Conservation (phyloP, 495 filamentous ascomycete species). For the Schizothecium vesticola region DNA sequence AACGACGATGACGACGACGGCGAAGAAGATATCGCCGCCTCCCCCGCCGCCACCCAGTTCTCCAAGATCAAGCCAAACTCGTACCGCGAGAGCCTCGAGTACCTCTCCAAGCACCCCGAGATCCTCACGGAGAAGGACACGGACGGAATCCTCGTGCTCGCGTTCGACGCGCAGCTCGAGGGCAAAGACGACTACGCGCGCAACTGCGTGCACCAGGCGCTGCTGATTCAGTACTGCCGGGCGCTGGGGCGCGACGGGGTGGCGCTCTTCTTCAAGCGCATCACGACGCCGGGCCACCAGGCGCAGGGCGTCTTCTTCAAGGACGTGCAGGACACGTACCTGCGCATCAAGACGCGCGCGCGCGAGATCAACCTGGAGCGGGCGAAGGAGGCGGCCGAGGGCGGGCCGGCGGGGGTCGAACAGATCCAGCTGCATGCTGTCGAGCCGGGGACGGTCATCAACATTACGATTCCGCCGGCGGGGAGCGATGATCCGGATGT, state of each 20-base stretch:
- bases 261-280: constrained; percentile 89
- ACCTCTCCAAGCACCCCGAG: constrained; percentile 66
- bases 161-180: constrained; percentile 78
- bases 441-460: constrained; percentile 87
- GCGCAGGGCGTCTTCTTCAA: constrained; percentile 88
- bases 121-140: constrained; percentile 84
- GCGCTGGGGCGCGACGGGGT: constrained; percentile 85
- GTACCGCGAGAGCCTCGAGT: constrained; percentile 66
- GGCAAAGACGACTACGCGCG: constrained; percentile 69
- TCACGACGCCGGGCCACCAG: constrained; percentile 87
- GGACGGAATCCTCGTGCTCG: constrained; percentile 83
- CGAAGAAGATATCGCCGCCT: constrained; percentile 69
- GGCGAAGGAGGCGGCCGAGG: constrained; percentile 58
- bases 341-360: constrained; percentile 68
- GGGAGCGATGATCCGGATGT: constrained; percentile 61
- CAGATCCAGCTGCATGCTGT: constrained; percentile 97
- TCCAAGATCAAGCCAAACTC: constrained; percentile 69
- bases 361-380: constrained; percentile 67
- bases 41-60: constrained; percentile 70
- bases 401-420: constrained; percentile 63
- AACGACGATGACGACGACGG: constrained; percentile 52
- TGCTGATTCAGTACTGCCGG: constrained; percentile 91
- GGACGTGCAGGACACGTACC: constrained; percentile 84
- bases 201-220: constrained; percentile 88
- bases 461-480: constrained; percentile 70